phyloP scores from a whole-genome alignment of 257 asterid genomes.

The Solanum chmielewskii region DNA sequence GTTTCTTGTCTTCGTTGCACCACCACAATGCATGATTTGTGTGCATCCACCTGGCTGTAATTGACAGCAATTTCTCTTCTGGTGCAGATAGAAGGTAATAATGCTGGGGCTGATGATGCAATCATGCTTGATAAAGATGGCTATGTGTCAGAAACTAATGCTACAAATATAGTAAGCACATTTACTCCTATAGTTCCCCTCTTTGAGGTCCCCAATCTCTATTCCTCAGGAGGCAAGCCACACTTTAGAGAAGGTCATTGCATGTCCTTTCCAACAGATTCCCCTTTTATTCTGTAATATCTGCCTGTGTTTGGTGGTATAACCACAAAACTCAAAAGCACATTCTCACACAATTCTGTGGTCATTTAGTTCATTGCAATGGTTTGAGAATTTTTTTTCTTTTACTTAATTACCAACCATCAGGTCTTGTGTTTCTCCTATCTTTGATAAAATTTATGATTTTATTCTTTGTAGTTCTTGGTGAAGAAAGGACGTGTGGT shows the following conservation, averaged over 20 bases:
- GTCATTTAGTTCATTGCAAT: neutral
- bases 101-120: constrained; percentile 80
- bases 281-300: neutral
- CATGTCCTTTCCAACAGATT: neutral
- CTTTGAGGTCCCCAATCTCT: neutral
- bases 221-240: neutral
- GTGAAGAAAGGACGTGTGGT: constrained; percentile 65
- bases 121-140: constrained; percentile 94
- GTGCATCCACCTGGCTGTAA: neutral
- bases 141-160: constrained; percentile 89
- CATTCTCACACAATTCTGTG: neutral
- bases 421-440: neutral
- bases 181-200: neutral
- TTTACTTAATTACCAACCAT: neutral
- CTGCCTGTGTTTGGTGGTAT: neutral
- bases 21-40: neutral
- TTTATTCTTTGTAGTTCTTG: constrained; percentile 43
- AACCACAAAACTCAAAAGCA: neutral
- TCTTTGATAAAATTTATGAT: neutral
- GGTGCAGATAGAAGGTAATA: constrained; percentile 87
- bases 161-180: constrained; percentile 73
- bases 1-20: neutral
- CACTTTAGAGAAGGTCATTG: neutral
- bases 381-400: neutral
- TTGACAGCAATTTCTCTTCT: neutral